A percentile compares a stretch with the other conserved stretches of the same genome.
Evolutionary conservation across 2,329 filamentous ascomycete genomes (phyloP).

Genomic region (Ophiosphaerella narmari): DNA sequence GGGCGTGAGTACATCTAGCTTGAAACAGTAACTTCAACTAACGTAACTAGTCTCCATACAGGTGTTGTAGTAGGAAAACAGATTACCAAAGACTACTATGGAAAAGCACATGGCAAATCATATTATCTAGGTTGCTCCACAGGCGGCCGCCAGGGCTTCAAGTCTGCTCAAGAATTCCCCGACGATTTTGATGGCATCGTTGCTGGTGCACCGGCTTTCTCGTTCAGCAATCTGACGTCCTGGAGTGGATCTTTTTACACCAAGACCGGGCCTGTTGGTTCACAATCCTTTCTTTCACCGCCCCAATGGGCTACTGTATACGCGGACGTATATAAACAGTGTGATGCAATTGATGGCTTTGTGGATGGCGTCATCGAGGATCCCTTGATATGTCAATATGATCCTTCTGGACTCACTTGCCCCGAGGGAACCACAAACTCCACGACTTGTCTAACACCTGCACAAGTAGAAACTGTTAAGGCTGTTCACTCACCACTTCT

Average conservation of each 20-base stretch:
- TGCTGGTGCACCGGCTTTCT: slow-evolving; percentile 40
- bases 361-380: slow-evolving; percentile 56
- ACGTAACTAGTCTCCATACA: slow-evolving; percentile 33
- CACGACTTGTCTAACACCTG: slow-evolving; percentile 50
- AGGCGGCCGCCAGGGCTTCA: slow-evolving; percentile 45
- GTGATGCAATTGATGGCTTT: slow-evolving; percentile 56
- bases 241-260: slow-evolving; percentile 40
- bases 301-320: slow-evolving; percentile 49
- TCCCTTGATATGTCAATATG: slow-evolving; percentile 51
- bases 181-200: slow-evolving; percentile 46
- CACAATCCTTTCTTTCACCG: slow-evolving; percentile 46
- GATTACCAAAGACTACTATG: slow-evolving; percentile 48
- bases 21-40: neutral
- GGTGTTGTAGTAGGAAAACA: slow-evolving; percentile 47
- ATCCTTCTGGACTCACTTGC: slow-evolving; percentile 48
- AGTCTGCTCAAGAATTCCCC: slow-evolving; percentile 39
- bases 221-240: slow-evolving; percentile 41
- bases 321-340: slow-evolving; percentile 53
- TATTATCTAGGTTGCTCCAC: slow-evolving; percentile 47
- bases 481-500: slow-evolving; percentile 50
- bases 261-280: slow-evolving; percentile 31
- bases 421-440: slow-evolving; percentile 28
- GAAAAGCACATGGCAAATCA: slow-evolving; percentile 46
- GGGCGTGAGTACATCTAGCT: slow-evolving; percentile 33
- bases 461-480: slow-evolving; percentile 52